Conservation (phyloP, 2,329 filamentous ascomycete genomes). For the Fusarium anguioides region DNA sequence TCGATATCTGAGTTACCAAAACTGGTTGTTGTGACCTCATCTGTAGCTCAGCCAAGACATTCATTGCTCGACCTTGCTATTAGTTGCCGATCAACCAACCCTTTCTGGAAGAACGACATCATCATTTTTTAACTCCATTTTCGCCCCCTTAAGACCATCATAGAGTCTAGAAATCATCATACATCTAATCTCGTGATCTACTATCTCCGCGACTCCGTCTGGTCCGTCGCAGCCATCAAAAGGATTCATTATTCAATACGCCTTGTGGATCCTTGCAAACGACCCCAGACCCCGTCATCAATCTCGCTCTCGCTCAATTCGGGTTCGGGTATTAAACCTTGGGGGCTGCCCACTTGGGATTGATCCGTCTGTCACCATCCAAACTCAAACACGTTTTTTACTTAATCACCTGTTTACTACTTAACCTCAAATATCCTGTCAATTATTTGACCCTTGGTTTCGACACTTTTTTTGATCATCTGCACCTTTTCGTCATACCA, state of each 20-base stretch:
- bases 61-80: slow-evolving; percentile 9
- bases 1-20: slow-evolving; percentile 4
- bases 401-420: neutral
- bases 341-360: slow-evolving; percentile 26
- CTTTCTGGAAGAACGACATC: slow-evolving; percentile 25
- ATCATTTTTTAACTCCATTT: slow-evolving; percentile 7
- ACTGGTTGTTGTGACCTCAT: slow-evolving; percentile 27
- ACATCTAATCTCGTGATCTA: slow-evolving; percentile 4
- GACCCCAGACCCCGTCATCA: slow-evolving; percentile 25
- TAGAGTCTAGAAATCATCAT: slow-evolving; percentile 17
- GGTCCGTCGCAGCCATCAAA: slow-evolving; percentile 6
- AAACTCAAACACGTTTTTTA: slow-evolving; percentile 4
- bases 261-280: slow-evolving; percentile 20
- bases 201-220: neutral
- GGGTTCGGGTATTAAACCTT: slow-evolving; percentile 29
- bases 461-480: neutral
- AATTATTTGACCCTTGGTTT: neutral
- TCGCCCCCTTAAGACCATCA: slow-evolving; percentile 9
- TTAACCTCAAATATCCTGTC: neutral
- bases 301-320: slow-evolving; percentile 3
- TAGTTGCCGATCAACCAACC: slow-evolving; percentile 22
- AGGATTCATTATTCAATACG: neutral
- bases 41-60: slow-evolving; percentile 9
- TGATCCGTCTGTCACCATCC: neutral
- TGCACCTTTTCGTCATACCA: neutral